Conservation (phyloP, 306 rosid species). For the Castanea crenata region DNA sequence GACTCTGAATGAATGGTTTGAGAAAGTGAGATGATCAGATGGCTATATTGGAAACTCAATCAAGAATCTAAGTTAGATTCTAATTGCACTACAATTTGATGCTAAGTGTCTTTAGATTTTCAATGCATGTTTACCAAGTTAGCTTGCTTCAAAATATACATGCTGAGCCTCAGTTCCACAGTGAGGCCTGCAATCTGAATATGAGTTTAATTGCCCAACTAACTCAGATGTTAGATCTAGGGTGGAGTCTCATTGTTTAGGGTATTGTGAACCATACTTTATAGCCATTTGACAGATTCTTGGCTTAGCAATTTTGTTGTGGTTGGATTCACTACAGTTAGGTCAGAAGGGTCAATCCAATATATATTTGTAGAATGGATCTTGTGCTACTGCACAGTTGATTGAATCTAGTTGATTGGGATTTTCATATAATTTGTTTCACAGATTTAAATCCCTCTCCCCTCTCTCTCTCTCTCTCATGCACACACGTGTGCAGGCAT, state of each 20-base stretch:
- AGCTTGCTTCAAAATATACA: not conserved
- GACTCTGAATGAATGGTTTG: not conserved
- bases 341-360: not conserved
- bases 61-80: too few species aligned
- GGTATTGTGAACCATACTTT: not conserved
- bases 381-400: not conserved
- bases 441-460: not conserved
- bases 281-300: not conserved
- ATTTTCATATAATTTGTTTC: too few species aligned
- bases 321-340: not conserved
- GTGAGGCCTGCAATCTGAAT: not conserved
- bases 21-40: not conserved
- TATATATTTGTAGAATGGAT: not conserved
- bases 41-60: not conserved
- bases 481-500: not conserved
- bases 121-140: not conserved
- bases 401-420: not conserved
- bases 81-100: too few species aligned
- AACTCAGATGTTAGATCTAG: too few species aligned
- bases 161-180: too few species aligned
- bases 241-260: not conserved
- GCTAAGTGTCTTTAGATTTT: too few species aligned
- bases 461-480: not conserved
- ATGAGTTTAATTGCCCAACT: not conserved
- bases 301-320: not conserved